Evolutionary conservation across 768 basidiomycete genomes (phyloP), one percentile per base, ranked within the genome.

Genomic region (Agaricus sinodeliciosus): DNA sequence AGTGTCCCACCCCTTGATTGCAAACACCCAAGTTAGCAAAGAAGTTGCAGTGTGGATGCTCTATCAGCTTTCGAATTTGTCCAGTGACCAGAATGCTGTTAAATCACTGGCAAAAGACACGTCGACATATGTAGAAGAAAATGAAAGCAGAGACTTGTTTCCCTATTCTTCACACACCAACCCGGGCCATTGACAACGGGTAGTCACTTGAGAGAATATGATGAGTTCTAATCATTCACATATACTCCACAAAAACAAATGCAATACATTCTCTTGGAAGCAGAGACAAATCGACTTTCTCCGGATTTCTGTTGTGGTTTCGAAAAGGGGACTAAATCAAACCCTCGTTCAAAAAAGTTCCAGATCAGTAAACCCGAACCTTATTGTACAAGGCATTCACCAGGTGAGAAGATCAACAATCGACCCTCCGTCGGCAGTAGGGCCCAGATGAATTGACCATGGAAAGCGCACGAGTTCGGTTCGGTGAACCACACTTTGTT

Each of bases 1-100:
- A 26, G n/a, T 15, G 15, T 25, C 27, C 28, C n/a, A 25, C 19
- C 45, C 46, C 52, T 53, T 47, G 52, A 48, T 54, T 44, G 27
- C 37, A 18, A 22, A 27, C 25, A 42, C 18, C 16, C 9, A 18
- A 27, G 19, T 42, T 18, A 11, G 31, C 31, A 31, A 31, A 31
- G 31, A 27, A 27, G 43, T 11, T 27, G 5, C 22, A 16, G 31
- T 11, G 31, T 31, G 3, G 8, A 31, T 5, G 31, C 7, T 31
- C 31, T 31, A 31, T 4, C 31, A 31, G 31, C 31, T 31, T 11
- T 31, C 7, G 31, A 5, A 11, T 31, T 31, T 31, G 31, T 31
- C 31, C 31, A 8, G 7, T 31, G 31, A 31, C 7, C 31, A 31
- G 31, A 31, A 11, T 31, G 31, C 31, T 31, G 31, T 31, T 31